Percentiles rank a stretch among this genome's conserved stretches.
Evolutionary conservation across 345 rosid species (phyloP).

Genomic region (Cardiospermum halicacabum): DNA sequence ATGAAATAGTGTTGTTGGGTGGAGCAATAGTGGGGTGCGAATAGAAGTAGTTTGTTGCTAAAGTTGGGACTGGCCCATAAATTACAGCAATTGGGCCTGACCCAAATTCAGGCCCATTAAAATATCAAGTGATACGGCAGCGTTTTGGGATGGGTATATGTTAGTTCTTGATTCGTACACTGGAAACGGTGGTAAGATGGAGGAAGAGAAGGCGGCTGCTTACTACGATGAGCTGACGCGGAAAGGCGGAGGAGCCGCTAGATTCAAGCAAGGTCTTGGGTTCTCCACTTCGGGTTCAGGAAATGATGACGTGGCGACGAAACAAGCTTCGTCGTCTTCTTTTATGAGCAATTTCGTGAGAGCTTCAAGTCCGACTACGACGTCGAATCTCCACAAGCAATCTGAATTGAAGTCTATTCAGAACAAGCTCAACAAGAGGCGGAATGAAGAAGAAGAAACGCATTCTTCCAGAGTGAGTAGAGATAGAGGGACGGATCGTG

Average conservation of each 20-base stretch:
- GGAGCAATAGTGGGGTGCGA: background rate
- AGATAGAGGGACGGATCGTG: constrained; percentile 14
- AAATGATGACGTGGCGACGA: constrained; percentile 30
- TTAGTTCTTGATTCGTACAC: background rate
- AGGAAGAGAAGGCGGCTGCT: constrained; percentile 75
- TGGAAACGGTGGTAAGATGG: constrained; percentile 30
- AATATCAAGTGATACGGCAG: background rate
- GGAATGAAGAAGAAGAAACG: constrained; percentile 12
- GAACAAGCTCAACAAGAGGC: constrained; percentile 65
- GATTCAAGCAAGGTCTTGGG: constrained; percentile 95
- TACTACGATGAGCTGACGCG: constrained; percentile 81
- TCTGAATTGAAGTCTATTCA: constrained; percentile 64
- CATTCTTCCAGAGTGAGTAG: constrained; percentile 27
- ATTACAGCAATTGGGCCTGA: no score
- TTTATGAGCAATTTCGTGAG: constrained; percentile 66
- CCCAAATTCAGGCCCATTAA: background rate
- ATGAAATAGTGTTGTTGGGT: no score
- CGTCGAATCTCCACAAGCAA: constrained; percentile 46
- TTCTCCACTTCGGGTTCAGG: constrained; percentile 42
- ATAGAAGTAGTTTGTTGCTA: background rate
- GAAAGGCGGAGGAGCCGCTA: constrained; percentile 91
- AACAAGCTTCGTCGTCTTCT: constrained; percentile 62
- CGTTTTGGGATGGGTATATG: background rate
- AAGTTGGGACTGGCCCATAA: background rate
- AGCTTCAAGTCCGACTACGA: constrained; percentile 55